phyloP scores from a whole-genome alignment of 129 eudicot genomes.

The Pittosporum tobira region DNA sequence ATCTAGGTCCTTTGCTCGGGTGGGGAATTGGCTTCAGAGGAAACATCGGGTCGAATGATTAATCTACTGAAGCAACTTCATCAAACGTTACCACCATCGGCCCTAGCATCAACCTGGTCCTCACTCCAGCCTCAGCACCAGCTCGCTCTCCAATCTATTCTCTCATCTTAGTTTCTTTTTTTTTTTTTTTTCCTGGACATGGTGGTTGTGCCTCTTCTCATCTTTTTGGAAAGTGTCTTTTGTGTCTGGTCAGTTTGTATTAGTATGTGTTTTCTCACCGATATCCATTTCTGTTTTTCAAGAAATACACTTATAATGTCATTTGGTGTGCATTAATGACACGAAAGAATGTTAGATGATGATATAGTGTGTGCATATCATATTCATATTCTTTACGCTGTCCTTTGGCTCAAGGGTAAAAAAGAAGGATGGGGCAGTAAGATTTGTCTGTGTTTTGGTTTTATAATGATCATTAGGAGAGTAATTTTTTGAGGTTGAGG shows the following conservation, averaged over 20 bases:
- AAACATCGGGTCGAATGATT: constrained; percentile 70
- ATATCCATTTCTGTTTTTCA: no score
- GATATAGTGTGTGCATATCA: constrained; percentile 38
- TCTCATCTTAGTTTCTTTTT: constrained; percentile 40
- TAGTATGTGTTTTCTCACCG: constrained; percentile 12
- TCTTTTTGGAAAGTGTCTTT: background rate
- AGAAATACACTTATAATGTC: constrained; percentile 19
- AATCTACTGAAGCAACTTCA: constrained; percentile 83
- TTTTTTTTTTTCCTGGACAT: no score
- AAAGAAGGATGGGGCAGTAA: background rate
- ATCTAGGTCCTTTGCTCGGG: constrained; percentile 79
- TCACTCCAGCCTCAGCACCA: constrained; percentile 95
- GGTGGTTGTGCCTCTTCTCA: constrained; percentile 4
- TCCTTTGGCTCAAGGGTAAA: constrained; percentile 12
- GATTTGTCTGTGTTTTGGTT: constrained; percentile 11
- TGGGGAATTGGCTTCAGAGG: constrained; percentile 86
- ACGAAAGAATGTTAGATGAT: constrained; percentile 17
- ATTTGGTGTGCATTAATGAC: constrained; percentile 33
- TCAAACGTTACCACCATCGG: constrained; percentile 74
- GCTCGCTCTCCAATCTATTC: constrained; percentile 75
- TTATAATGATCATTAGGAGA: constrained; percentile 15
- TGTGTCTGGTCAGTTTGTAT: constrained; percentile 5
- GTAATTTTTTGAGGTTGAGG: constrained; percentile 16
- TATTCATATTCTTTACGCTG: constrained; percentile 10
- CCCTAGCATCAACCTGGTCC: constrained; percentile 75